A percentile compares a stretch with the other conserved stretches of the same genome.
Evolutionary conservation across 2,329 filamentous ascomycete genomes (phyloP).

Genomic region (Dactylellina drechsleri): DNA sequence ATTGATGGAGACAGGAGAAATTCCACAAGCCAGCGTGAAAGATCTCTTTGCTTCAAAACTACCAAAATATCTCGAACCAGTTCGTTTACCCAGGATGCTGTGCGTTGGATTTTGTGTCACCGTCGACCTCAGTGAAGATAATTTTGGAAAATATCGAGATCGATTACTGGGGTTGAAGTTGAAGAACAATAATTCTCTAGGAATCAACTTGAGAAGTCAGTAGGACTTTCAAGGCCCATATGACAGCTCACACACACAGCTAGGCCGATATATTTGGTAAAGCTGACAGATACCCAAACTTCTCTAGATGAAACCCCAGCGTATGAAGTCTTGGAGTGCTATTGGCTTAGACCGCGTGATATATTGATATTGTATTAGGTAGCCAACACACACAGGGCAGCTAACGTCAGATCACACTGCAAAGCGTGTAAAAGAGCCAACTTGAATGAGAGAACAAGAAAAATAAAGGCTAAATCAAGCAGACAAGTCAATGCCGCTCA

Average conservation of each 20-base stretch:
- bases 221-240: not conserved
- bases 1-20: not conserved
- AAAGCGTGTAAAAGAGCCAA: not conserved
- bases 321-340: conserved; percentile 45
- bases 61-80: not conserved
- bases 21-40: conserved; percentile 50
- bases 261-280: conserved; percentile 26
- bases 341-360: conserved; percentile 24
- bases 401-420: conserved; percentile 37
- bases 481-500: conserved; percentile 37
- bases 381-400: conserved; percentile 43
- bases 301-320: conserved; percentile 46
- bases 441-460: conserved; percentile 5
- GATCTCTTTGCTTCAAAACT: conserved; percentile 1
- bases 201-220: conserved; percentile 1
- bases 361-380: conserved; percentile 45
- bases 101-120: not conserved
- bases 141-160: not conserved
- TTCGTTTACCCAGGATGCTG: not conserved
- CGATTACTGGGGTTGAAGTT: not conserved
- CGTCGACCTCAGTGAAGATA: not conserved
- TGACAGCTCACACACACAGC: conserved; percentile 21
- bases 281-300: conserved; percentile 39
- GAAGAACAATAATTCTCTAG: conserved; percentile 11
- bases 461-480: conserved; percentile 20